phyloP scores from a whole-genome alignment of 169 alveolate species.

The Miamiensis avidus region DNA sequence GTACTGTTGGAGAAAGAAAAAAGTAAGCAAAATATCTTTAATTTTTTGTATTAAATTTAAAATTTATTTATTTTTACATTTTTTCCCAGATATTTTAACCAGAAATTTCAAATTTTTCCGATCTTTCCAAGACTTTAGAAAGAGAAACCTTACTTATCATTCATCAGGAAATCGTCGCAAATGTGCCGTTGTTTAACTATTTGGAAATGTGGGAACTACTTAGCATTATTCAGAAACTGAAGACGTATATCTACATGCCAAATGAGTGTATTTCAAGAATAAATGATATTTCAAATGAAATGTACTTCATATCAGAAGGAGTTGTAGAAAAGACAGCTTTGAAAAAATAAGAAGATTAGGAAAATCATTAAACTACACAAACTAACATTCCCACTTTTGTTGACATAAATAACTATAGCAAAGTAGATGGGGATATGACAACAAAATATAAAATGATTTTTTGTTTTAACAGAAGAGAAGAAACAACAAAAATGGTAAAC shows the following conservation, averaged over 20 bases:
- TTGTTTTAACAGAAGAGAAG: neutral
- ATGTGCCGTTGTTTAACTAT: neutral
- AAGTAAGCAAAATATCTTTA: neutral
- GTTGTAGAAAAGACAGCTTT: neutral
- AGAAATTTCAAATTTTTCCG: neutral
- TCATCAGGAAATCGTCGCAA: neutral
- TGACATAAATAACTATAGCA: neutral
- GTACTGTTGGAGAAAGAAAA: neutral
- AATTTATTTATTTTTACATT: no score
- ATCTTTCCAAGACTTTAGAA: neutral
- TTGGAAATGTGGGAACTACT: neutral
- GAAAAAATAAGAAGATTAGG: neutral
- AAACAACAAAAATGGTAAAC: neutral
- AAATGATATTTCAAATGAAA: neutral
- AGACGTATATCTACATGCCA: neutral
- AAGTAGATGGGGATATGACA: neutral
- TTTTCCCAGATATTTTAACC: neutral
- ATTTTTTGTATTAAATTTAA: neutral
- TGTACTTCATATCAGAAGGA: neutral
- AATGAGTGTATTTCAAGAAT: neutral
- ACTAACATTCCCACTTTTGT: neutral
- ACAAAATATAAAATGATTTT: neutral
- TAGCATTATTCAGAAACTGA: neutral
- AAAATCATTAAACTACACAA: neutral
- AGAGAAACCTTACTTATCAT: neutral